These are phyloP conservation scores for Plasmodium knowlesi DNA, from an alignment of 169 alveolate species.

Conservation along the genomic window DNA sequence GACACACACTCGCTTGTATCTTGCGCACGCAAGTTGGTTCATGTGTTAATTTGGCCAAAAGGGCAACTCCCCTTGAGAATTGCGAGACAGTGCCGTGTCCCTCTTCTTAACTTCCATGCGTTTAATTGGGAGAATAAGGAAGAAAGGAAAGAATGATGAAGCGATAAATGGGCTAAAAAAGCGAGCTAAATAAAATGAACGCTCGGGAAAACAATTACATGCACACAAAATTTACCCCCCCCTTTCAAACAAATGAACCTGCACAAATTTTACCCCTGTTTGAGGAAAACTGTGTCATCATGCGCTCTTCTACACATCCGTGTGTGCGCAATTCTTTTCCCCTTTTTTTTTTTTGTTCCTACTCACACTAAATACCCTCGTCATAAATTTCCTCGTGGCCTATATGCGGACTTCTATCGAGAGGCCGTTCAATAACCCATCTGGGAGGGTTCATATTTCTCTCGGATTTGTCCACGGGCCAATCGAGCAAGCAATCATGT, in stretches of 20 bases:
- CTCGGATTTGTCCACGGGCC: slow-evolving; percentile 76
- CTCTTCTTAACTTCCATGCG: background rate
- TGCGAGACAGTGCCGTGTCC: background rate
- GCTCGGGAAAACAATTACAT: background rate
- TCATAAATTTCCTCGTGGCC: slow-evolving; percentile 74
- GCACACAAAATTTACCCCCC: background rate
- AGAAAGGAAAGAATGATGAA: background rate
- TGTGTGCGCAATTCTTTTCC: background rate
- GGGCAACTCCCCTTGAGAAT: background rate
- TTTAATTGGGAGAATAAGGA: background rate
- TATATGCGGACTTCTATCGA: slow-evolving; percentile 59
- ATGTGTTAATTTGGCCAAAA: background rate
- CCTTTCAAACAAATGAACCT: background rate
- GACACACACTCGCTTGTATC: background rate
- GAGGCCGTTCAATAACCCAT: slow-evolving; percentile 75
- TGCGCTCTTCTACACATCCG: background rate
- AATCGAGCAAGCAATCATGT: slow-evolving; percentile 75
- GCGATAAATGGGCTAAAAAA: background rate
- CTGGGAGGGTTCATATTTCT: slow-evolving; percentile 76
- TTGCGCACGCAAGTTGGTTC: background rate
- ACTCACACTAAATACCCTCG: slow-evolving; percentile 48
- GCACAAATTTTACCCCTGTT: background rate
- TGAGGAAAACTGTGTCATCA: background rate
- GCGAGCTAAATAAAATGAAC: background rate
- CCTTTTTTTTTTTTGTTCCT: background rate